Base-by-base conservation (phyloP, 306 rosid genomes). In the Prosopis cineraria region DNA sequence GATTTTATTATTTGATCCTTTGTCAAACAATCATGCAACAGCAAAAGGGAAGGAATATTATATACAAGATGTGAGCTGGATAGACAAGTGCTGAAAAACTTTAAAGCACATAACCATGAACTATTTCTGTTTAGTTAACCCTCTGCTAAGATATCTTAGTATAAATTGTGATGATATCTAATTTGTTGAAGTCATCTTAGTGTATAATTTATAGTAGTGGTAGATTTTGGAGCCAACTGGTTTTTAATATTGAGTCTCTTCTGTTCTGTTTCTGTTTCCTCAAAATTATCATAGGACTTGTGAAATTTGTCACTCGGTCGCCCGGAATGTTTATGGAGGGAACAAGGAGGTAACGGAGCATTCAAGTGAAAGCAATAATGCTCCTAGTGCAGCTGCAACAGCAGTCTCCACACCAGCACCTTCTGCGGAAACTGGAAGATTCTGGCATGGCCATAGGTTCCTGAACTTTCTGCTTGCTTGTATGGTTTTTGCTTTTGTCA, bases 401-500 rank as follows among this genome's bases (percentile, higher is more conserved):
- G 64, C 91, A 41, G 70, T 83, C 74, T 79, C 90, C 58, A 79
- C 85, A 47, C 39, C 87, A 6, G 72, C 70, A 22, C 69, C 89
- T 0, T 33, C 86, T 30, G 0, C 89, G 3, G 98, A 93, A 70
- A 66, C 88, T 11, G 84, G 68, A 78, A 84, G 91, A 76, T 88
- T 91, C 78, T 93, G 96, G 98, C 96, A 86, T 3, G 91, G 96
- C 68, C 94, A 89, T 65, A 90, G 98, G 47, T 89, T 93, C 84
- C 84, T 93, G 60, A 93, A 93, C 70, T 91, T 93, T 80, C 87
- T 93, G 47, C 96, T 93, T 56, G 98, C 98, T 65, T 91, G 98
- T 82, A 91, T 93, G 88, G 96, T 93, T 40, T 89, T 91, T 84
- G 98, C 98, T 19, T 93, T 91, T 59, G 94, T 93, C 78, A 85